These are phyloP conservation scores for Lactarius sp. DNA, from an alignment of 768 basidiomycete genomes.

Conservation along the genomic window DNA sequence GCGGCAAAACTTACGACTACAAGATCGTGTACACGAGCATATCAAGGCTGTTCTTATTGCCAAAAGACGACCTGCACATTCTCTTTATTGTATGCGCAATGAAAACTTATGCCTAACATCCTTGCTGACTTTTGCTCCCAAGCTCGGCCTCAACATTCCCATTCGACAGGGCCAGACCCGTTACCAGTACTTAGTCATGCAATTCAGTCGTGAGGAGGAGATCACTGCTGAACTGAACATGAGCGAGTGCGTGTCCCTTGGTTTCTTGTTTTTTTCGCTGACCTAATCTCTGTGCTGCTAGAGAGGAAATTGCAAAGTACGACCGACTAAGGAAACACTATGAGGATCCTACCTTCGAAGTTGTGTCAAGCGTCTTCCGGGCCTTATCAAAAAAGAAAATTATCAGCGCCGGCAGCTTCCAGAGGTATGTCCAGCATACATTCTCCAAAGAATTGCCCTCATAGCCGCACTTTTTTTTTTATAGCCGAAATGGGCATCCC, in stretches of 20 bases:
- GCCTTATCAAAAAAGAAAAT: conserved; percentile 89
- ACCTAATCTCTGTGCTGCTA: conserved; percentile 29
- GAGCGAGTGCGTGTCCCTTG: conserved; percentile 60
- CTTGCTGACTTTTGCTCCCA: conserved; percentile 3
- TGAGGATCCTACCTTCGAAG: conserved; percentile 92
- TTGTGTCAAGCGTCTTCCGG: conserved; percentile 91
- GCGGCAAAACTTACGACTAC: conserved; percentile 99
- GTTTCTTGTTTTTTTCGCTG: not conserved
- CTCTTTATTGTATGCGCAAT: conserved; percentile 75
- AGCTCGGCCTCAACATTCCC: conserved; percentile 85
- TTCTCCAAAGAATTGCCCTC: not conserved
- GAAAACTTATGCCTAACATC: not conserved
- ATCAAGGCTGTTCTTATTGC: conserved; percentile 83
- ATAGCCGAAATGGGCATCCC: conserved; percentile 80
- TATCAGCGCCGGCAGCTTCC: conserved; percentile 79
- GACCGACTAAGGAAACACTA: conserved; percentile 90
- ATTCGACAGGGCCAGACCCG: conserved; percentile 97
- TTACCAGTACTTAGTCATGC: conserved; percentile 98
- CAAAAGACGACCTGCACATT: conserved; percentile 94
- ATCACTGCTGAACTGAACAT: conserved; percentile 94
- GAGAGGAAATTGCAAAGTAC: conserved; percentile 72
- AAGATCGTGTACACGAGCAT: conserved; percentile 90
- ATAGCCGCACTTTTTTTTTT: not conserved
- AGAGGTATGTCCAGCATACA: conserved; percentile 49
- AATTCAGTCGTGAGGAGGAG: conserved; percentile 95